Evolutionary conservation across 352 stramenopile genomes (phyloP).

Genomic region (Phytophthora idaei): DNA sequence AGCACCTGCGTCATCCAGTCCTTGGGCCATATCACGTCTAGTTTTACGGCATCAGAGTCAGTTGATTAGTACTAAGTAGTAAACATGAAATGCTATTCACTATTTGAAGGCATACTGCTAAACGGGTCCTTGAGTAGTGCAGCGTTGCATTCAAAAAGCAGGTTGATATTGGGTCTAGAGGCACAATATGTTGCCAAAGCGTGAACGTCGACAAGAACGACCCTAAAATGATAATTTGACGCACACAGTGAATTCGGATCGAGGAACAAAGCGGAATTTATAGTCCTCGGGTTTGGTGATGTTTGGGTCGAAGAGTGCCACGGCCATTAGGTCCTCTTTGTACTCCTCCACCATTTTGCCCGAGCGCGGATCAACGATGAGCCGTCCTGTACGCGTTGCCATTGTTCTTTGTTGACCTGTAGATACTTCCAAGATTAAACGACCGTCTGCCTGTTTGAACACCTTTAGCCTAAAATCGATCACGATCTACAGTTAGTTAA

Average conservation of each 20-base stretch:
- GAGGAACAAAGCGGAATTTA: constrained; percentile 50
- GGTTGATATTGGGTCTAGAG: constrained; percentile 56
- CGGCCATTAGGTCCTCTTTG: constrained; percentile 70
- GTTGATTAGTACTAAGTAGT: not conserved
- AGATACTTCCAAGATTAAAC: too few species aligned
- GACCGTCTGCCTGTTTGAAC: too few species aligned
- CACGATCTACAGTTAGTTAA: too few species aligned
- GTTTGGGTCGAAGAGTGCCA: constrained; percentile 57
- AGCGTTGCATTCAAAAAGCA: constrained; percentile 69
- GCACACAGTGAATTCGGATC: constrained; percentile 69
- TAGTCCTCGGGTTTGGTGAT: constrained; percentile 45
- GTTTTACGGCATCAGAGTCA: not conserved
- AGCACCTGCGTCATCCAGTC: constrained; percentile 72
- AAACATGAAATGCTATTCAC: not conserved
- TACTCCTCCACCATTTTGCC: constrained; percentile 72
- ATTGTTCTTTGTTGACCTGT: constrained; percentile 22
- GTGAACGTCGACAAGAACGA: not conserved
- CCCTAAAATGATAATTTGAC: constrained; percentile 10
- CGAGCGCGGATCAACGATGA: constrained; percentile 58
- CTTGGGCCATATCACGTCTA: constrained; percentile 77
- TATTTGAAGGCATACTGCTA: constrained; percentile 42
- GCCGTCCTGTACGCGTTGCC: constrained; percentile 59
- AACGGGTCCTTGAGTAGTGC: constrained; percentile 69
- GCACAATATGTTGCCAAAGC: not conserved
- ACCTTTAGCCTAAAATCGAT: too few species aligned